Conservation (phyloP, 176 grass and related monocot species). For the Zizania latifolia region DNA sequence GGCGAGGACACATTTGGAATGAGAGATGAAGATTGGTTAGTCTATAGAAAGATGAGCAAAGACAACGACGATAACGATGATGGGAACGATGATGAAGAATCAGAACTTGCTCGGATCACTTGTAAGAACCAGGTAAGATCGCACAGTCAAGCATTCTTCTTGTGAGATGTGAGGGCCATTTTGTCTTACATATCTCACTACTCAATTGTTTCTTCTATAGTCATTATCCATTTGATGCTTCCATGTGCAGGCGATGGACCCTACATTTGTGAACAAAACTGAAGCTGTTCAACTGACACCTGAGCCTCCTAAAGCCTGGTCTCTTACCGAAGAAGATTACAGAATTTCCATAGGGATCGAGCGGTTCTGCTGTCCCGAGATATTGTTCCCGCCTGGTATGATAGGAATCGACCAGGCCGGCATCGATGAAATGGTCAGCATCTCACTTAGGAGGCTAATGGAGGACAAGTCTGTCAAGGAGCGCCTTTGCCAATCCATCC, state of each 20-base stretch:
- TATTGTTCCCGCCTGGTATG: constrained; percentile 84
- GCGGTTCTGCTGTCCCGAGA: constrained; percentile 74
- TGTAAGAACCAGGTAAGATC: constrained; percentile 68
- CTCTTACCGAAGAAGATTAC: constrained; percentile 71
- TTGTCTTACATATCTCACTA: neutral
- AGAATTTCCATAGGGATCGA: constrained; percentile 63
- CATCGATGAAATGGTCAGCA: constrained; percentile 72
- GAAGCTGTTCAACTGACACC: constrained; percentile 39
- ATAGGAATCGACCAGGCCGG: constrained; percentile 79
- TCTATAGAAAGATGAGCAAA: constrained; percentile 99
- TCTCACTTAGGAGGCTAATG: constrained; percentile 63
- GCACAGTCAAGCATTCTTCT: neutral
- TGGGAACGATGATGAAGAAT: constrained; percentile 71
- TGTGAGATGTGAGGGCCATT: neutral
- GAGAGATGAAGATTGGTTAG: constrained; percentile 92
- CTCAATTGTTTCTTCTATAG: constrained; percentile 1
- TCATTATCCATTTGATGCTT: neutral
- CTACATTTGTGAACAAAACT: constrained; percentile 61
- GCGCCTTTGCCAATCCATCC: constrained; percentile 67
- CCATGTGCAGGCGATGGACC: constrained; percentile 67
- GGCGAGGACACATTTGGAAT: constrained; percentile 94
- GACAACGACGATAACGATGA: constrained; percentile 76
- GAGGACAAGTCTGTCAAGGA: constrained; percentile 56
- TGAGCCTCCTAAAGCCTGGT: constrained; percentile 42
- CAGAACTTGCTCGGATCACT: constrained; percentile 63